Evolutionary conservation across 1,139 yeast species (phyloP).

Genomic region (Pichia sp.): DNA sequence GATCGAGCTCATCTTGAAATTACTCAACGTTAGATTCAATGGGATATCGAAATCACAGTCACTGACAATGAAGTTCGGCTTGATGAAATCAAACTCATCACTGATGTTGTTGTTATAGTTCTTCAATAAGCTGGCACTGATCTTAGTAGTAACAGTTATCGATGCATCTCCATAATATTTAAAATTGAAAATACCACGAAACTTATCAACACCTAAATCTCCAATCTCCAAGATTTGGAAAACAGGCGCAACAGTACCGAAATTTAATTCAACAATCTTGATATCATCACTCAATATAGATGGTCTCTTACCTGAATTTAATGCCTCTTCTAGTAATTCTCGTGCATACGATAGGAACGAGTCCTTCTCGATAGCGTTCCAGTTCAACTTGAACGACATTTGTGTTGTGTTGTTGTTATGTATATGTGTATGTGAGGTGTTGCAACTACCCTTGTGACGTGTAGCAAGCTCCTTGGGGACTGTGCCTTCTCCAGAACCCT

Average conservation of each 20-base stretch:
- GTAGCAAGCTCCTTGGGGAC: too few species aligned
- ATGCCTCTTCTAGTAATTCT: constrained; percentile 70
- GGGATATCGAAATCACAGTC: constrained; percentile 75
- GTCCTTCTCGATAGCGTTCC: constrained; percentile 77
- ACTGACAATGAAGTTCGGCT: constrained; percentile 67
- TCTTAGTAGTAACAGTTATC: constrained; percentile 75
- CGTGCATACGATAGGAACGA: constrained; percentile 64
- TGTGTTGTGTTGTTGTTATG: not conserved
- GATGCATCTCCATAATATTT: constrained; percentile 80
- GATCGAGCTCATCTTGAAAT: constrained; percentile 73
- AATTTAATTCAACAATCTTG: constrained; percentile 67
- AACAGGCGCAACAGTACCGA: constrained; percentile 76
- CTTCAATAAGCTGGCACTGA: constrained; percentile 81
- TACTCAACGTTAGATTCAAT: constrained; percentile 69
- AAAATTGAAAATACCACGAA: constrained; percentile 82
- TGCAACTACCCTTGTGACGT: too few species aligned
- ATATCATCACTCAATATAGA: constrained; percentile 74
- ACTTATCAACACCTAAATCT: constrained; percentile 75
- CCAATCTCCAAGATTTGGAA: constrained; percentile 86
- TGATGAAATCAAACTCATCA: constrained; percentile 47
- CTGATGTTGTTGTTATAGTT: constrained; percentile 56
- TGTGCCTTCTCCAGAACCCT: too few species aligned
- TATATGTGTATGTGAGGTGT: too few species aligned
- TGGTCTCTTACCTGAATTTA: constrained; percentile 72
- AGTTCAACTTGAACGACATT: constrained; percentile 80